A percentile compares a stretch with the other conserved stretches of the same genome.
Conservation (phyloP, 164 flowering plant species). For the Nymphaea thermarum region DNA sequence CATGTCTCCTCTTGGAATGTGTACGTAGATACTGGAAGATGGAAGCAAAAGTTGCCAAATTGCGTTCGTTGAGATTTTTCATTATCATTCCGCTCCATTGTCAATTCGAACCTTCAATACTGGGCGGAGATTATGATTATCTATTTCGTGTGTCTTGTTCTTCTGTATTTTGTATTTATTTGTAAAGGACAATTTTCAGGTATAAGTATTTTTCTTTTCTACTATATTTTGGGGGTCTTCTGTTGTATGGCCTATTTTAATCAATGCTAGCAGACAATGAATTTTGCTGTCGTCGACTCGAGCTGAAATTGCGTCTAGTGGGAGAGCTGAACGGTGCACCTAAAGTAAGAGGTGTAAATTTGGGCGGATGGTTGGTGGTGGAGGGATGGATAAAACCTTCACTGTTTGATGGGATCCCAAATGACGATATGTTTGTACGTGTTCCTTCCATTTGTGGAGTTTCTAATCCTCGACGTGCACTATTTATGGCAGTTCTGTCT, state of each 20-base stretch:
- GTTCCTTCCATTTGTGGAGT: background rate
- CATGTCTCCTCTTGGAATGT: background rate
- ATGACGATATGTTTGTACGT: slow-evolving; percentile 86
- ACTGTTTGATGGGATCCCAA: slow-evolving; percentile 71
- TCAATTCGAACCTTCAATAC: background rate
- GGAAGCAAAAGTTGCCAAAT: background rate
- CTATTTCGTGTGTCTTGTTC: background rate
- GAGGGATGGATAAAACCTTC: slow-evolving; percentile 96
- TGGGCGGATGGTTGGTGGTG: slow-evolving; percentile 93
- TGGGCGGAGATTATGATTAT: background rate
- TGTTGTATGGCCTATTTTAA: too few relatives aligned
- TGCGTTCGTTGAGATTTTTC: background rate
- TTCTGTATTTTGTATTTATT: background rate
- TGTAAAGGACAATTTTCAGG: background rate
- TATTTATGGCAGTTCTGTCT: background rate
- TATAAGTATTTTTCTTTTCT: background rate
- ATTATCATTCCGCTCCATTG: background rate
- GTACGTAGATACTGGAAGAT: background rate
- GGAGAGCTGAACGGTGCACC: slow-evolving; percentile 36
- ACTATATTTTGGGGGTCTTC: too few relatives aligned
- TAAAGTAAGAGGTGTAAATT: slow-evolving; percentile 74
- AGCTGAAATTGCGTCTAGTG: slow-evolving; percentile 16
- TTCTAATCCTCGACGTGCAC: background rate
- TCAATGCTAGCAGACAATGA: too few relatives aligned
- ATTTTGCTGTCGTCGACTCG: too few relatives aligned